Conservation (phyloP, 73 alveolate genomes). For the Vitrella brassicaformis region DNA sequence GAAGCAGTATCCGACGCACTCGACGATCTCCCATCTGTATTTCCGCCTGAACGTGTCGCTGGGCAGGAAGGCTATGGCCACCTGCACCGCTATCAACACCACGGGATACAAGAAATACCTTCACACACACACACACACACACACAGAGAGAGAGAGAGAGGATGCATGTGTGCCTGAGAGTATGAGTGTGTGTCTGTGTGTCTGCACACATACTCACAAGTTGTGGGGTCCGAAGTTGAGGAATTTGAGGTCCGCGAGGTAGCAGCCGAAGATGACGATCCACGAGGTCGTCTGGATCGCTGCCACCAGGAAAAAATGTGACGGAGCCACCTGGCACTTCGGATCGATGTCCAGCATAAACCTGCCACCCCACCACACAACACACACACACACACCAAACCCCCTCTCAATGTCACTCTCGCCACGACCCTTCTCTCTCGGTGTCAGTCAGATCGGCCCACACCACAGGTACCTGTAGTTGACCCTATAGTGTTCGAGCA, state of each 20-base stretch:
- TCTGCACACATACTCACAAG: not conserved
- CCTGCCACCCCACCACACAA: not conserved
- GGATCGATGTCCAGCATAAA: not conserved
- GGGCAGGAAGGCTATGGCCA: too few relatives aligned
- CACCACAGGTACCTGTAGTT: not conserved
- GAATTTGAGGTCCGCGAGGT: not conserved
- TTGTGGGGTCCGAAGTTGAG: not conserved
- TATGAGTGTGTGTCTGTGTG: too few relatives aligned
- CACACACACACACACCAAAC: not conserved
- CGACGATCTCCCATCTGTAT: too few relatives aligned
- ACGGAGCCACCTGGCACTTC: not conserved
- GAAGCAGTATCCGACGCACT: too few relatives aligned
- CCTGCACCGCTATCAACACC: too few relatives aligned
- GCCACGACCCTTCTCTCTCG: not conserved
- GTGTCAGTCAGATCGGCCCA: not conserved
- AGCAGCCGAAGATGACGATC: not conserved
- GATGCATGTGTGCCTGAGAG: too few relatives aligned
- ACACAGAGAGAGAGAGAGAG: too few relatives aligned
- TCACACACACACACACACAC: too few relatives aligned
- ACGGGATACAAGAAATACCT: too few relatives aligned
- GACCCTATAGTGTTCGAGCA: not conserved
- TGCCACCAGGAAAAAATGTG: not conserved
- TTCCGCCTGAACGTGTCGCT: too few relatives aligned
- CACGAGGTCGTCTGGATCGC: not conserved
- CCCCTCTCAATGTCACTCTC: not conserved